phyloP scores from a whole-genome alignment of 2,329 filamentous ascomycete species.

The Escovopsis sp. region DNA sequence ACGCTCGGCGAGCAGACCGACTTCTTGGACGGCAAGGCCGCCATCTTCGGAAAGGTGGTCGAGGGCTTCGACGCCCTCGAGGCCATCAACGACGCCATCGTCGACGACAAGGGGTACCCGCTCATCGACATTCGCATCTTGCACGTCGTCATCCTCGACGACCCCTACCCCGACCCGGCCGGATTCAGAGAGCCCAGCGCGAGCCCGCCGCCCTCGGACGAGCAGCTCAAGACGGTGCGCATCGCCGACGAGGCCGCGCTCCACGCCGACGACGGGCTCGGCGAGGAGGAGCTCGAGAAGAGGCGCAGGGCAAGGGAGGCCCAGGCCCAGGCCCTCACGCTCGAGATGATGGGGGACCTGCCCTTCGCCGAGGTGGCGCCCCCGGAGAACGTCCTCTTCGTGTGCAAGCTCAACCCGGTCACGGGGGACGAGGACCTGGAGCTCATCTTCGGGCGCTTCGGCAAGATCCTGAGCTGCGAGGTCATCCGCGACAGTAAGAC shows the following conservation, averaged over 20 bases:
- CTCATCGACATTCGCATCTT: constrained; percentile 90
- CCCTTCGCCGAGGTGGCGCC: constrained; percentile 96
- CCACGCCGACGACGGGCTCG: constrained; percentile 52
- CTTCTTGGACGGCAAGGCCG: constrained; percentile 83
- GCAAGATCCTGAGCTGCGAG: constrained; percentile 88
- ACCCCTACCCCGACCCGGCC: constrained; percentile 73
- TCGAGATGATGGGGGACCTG: constrained; percentile 95
- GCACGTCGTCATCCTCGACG: constrained; percentile 82
- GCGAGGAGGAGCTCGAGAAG: constrained; percentile 70
- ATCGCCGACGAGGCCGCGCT: constrained; percentile 82
- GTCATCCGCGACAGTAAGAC: constrained; percentile 90
- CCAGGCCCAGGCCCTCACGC: constrained; percentile 79
- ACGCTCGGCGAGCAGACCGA: constrained; percentile 83
- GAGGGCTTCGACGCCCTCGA: constrained; percentile 91
- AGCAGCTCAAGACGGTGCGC: constrained; percentile 78
- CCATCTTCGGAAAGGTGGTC: constrained; percentile 87
- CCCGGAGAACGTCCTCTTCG: constrained; percentile 92
- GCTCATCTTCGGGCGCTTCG: constrained; percentile 93
- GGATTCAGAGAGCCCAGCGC: constrained; percentile 62
- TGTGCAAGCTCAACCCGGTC: constrained; percentile 96
- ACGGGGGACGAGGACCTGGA: constrained; percentile 90
- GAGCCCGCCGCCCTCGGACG: constrained; percentile 68
- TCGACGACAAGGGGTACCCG: constrained; percentile 73
- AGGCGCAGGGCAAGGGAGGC: constrained; percentile 78
- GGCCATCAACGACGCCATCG: constrained; percentile 81